A percentile compares a stretch with the other conserved stretches of the same genome.
These are phyloP conservation scores for Angomonas desouzai DNA, from an alignment of 208 protist genomes.

Conservation along the genomic window DNA sequence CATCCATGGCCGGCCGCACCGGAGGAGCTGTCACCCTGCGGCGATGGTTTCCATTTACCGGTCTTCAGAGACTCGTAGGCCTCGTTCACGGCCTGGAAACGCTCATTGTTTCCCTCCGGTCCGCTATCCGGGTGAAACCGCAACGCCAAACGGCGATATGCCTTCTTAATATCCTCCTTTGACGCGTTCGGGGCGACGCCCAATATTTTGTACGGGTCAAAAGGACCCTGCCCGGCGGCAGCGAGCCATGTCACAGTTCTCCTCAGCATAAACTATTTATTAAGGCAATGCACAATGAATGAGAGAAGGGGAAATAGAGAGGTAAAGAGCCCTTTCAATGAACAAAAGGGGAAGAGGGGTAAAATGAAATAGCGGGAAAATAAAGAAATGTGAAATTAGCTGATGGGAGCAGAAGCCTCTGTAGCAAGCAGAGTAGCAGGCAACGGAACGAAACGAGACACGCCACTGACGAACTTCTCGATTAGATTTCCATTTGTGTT, in stretches of 20 bases:
- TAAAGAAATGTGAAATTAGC: background rate
- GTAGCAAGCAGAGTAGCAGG: slow-evolving; percentile 9
- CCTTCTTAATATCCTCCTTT: slow-evolving; percentile 69
- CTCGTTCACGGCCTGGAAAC: slow-evolving; percentile 79
- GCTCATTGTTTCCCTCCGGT: slow-evolving; percentile 57
- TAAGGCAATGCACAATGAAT: too few relatives aligned
- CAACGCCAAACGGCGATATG: slow-evolving; percentile 66
- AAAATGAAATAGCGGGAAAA: background rate
- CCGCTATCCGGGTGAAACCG: slow-evolving; percentile 75
- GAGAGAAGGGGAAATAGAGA: slow-evolving; percentile 10
- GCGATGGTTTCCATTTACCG: slow-evolving; percentile 34
- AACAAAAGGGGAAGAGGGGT: background rate
- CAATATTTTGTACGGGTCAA: slow-evolving; percentile 83
- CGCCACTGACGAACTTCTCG: slow-evolving; percentile 33
- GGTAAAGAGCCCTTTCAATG: too few relatives aligned
- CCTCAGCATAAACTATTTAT: slow-evolving; percentile 28
- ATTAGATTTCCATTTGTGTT: slow-evolving; percentile 28
- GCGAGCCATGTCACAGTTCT: slow-evolving; percentile 21
- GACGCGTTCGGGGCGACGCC: slow-evolving; percentile 44
- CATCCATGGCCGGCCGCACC: slow-evolving; percentile 31
- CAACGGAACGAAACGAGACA: slow-evolving; percentile 27
- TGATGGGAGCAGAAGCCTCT: background rate
- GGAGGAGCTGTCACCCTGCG: too few relatives aligned
- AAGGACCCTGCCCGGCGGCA: slow-evolving; percentile 50
- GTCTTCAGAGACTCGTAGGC: slow-evolving; percentile 73